Evolutionary conservation across 179 eudicot species (phyloP).

Genomic region (Silene coronaria): DNA sequence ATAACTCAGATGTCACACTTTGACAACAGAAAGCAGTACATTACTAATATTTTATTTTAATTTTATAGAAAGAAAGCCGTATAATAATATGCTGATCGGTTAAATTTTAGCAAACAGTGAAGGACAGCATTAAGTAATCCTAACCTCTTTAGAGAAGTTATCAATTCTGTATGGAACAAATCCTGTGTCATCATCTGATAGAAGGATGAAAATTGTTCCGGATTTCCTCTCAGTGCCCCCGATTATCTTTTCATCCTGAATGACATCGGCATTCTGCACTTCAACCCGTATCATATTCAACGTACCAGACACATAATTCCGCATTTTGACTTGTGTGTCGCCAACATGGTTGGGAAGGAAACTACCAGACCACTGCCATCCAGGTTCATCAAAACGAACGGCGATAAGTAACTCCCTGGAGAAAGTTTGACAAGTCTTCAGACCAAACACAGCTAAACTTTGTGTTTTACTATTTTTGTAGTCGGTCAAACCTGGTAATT

Average conservation of each 20-base stretch:
- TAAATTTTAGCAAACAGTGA: neutral
- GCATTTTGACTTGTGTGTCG: constrained; percentile 87
- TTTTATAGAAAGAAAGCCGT: neutral
- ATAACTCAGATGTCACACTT: neutral
- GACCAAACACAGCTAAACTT: neutral
- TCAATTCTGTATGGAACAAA: constrained; percentile 96
- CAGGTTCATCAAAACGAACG: constrained; percentile 78
- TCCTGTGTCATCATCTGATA: constrained; percentile 93
- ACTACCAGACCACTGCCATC: constrained; percentile 99
- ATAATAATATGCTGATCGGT: neutral
- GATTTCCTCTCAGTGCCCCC: constrained; percentile 62
- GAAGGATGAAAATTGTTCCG: constrained; percentile 82
- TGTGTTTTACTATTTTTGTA: neutral
- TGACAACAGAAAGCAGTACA: neutral
- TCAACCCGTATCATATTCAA: constrained; percentile 74
- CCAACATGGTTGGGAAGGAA: constrained; percentile 86
- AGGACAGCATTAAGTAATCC: constrained; percentile 16
- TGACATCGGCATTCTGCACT: constrained; percentile 85
- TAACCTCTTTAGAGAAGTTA: constrained; percentile 90
- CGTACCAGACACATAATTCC: constrained; percentile 64
- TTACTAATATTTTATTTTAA: neutral
- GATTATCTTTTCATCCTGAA: constrained; percentile 59
- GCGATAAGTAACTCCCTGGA: constrained; percentile 76
- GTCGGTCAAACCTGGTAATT: neutral
- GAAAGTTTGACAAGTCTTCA: constrained; percentile 16